These are phyloP conservation scores for Oidiodendron maius DNA, from an alignment of 495 filamentous ascomycete species.

Conservation along the genomic window DNA sequence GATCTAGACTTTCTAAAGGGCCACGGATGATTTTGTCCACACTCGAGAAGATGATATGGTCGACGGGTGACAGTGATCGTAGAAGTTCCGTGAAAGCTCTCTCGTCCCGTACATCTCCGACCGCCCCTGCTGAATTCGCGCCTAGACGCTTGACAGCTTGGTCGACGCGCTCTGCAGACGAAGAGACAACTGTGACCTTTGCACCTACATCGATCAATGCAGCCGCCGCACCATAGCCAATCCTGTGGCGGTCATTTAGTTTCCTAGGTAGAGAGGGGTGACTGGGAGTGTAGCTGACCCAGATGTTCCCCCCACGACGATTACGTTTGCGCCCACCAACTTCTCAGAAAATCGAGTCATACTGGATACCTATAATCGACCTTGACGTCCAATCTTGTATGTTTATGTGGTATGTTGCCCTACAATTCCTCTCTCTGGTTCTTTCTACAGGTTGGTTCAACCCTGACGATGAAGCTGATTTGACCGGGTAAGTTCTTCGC, in stretches of 20 bases:
- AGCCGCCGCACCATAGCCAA: slow-evolving; percentile 44
- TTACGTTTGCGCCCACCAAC: slow-evolving; percentile 27
- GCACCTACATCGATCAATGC: slow-evolving; percentile 39
- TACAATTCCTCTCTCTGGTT: too few species aligned
- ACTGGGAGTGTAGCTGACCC: slow-evolving; percentile 19
- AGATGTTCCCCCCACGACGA: slow-evolving; percentile 31
- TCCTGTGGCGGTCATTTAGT: slow-evolving; percentile 21
- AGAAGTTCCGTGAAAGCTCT: slow-evolving; percentile 26
- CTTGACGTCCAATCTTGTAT: too few species aligned
- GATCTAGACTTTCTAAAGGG: slow-evolving; percentile 26
- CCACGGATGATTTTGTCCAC: slow-evolving; percentile 41
- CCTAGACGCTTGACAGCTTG: slow-evolving; percentile 23
- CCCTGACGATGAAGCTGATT: too few species aligned
- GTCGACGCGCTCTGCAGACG: slow-evolving; percentile 26
- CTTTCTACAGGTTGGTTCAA: too few species aligned
- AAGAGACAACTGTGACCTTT: slow-evolving; percentile 42
- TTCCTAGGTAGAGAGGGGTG: too few species aligned
- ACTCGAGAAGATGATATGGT: slow-evolving; percentile 38
- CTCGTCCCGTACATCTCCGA: slow-evolving; percentile 34
- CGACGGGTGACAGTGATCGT: slow-evolving; percentile 28
- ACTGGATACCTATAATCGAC: too few species aligned
- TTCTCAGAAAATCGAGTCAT: slow-evolving; percentile 27
- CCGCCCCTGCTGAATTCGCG: slow-evolving; percentile 20
- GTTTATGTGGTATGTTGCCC: too few species aligned
- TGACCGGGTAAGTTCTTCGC: too few species aligned